Conservation (phyloP, 768 basidiomycete species). For the Suillus clintonianus region DNA sequence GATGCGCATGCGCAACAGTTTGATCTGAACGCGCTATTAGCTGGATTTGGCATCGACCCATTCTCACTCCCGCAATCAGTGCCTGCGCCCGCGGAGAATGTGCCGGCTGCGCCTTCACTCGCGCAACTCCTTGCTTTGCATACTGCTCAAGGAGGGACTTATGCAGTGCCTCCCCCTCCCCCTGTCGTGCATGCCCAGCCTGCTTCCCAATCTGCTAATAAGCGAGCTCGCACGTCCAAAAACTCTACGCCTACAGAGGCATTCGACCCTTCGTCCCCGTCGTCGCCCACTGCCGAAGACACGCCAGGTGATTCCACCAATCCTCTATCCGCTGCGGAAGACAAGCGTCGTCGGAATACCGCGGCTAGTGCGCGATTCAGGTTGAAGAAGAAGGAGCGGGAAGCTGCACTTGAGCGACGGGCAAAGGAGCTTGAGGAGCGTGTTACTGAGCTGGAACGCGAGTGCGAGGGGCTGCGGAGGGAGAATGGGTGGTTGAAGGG, state of each 20-base stretch:
- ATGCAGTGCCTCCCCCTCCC: constrained; percentile 19
- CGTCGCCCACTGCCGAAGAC: constrained; percentile 30
- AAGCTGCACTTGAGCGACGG: constrained; percentile 82
- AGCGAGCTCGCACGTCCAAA: constrained; percentile 61
- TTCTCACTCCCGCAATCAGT: constrained; percentile 35
- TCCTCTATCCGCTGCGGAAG: constrained; percentile 63
- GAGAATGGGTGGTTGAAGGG: constrained; percentile 95
- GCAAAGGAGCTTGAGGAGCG: constrained; percentile 83
- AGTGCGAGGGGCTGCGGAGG: constrained; percentile 83
- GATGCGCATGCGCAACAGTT: constrained; percentile 38
- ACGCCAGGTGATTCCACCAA: constrained; percentile 18
- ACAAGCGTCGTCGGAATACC: constrained; percentile 92
- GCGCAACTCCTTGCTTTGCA: constrained; percentile 72
- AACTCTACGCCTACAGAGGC: constrained; percentile 36
- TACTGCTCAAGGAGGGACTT: constrained; percentile 35
- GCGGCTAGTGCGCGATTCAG: constrained; percentile 93
- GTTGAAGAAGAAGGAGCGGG: constrained; percentile 94
- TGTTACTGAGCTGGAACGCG: constrained; percentile 82
- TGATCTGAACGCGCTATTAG: constrained; percentile 43
- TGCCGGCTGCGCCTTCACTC: constrained; percentile 50
- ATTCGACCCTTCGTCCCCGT: constrained; percentile 20
- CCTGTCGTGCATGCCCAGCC: constrained; percentile 17
- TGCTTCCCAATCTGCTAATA: constrained; percentile 39
- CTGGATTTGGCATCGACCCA: constrained; percentile 45
- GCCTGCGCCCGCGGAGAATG: constrained; percentile 27